phyloP scores from a whole-genome alignment of 2,329 filamentous ascomycete genomes.

The Didymella segeticola region DNA sequence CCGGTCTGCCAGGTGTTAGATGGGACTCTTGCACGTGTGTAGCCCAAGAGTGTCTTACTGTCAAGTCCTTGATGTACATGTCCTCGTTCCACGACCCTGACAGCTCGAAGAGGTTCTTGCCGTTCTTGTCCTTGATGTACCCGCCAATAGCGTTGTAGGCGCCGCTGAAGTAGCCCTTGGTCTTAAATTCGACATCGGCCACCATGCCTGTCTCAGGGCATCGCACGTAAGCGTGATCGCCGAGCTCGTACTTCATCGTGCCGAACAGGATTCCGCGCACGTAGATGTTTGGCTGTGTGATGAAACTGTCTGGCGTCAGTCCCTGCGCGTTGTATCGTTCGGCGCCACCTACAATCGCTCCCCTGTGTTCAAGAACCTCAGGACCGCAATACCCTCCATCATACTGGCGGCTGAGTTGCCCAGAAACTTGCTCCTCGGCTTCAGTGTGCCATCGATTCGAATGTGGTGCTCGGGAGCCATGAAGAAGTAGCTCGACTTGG shows the following conservation, averaged over 20 bases:
- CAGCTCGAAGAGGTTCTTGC: slow-evolving; percentile 87
- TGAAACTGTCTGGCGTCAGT: slow-evolving; percentile 64
- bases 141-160: slow-evolving; percentile 97
- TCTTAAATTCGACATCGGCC: slow-evolving; percentile 97
- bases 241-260: slow-evolving; percentile 99
- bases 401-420: slow-evolving; percentile 97
- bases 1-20: slow-evolving; percentile 69
- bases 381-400: slow-evolving; percentile 94
- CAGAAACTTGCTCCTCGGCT: slow-evolving; percentile 91
- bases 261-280: slow-evolving; percentile 95
- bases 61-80: slow-evolving; percentile 87
- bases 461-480: slow-evolving; percentile 94
- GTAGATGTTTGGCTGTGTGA: slow-evolving; percentile 99
- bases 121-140: slow-evolving; percentile 84
- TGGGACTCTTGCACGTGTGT: neutral
- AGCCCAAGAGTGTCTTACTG: slow-evolving; percentile 58
- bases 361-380: slow-evolving; percentile 82
- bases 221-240: slow-evolving; percentile 90
- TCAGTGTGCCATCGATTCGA: slow-evolving; percentile 92
- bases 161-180: slow-evolving; percentile 94
- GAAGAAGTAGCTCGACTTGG: slow-evolving; percentile 99
- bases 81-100: slow-evolving; percentile 91
- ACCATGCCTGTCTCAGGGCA: slow-evolving; percentile 87
- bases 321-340: neutral
- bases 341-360: slow-evolving; percentile 79